A percentile compares a stretch with the other conserved stretches of the same genome.
These are phyloP conservation scores for Cylindricascospora bacillispora DNA, from an alignment of 1,139 yeast species.

Conservation along the genomic window DNA sequence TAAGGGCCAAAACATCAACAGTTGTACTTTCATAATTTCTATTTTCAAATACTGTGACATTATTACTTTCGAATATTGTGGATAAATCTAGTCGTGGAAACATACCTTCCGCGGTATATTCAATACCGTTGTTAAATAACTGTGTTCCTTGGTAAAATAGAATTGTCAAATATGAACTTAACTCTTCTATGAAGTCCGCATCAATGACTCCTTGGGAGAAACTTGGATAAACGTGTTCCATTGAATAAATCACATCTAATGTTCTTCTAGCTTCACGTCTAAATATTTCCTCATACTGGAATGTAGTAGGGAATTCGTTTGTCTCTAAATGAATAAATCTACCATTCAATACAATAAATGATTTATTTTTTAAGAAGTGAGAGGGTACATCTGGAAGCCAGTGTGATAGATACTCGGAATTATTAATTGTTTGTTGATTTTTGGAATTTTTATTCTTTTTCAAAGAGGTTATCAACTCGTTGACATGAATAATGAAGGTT, in stretches of 20 bases:
- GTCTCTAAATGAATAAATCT: constrained; percentile 18
- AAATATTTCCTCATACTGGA: constrained; percentile 36
- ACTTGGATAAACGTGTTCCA: constrained; percentile 12
- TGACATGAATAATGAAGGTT: background rate
- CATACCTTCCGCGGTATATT: constrained; percentile 18
- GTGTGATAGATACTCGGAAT: constrained; percentile 4
- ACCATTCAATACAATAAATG: constrained; percentile 22
- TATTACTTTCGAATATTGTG: constrained; percentile 23
- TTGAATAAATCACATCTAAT: constrained; percentile 32
- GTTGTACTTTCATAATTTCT: constrained; percentile 14
- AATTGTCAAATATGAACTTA: constrained; percentile 31
- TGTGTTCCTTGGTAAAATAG: constrained; percentile 32
- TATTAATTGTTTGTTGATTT: background rate
- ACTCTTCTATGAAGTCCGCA: constrained; percentile 28
- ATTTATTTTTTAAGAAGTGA: constrained; percentile 5
- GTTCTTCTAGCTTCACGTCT: constrained; percentile 43
- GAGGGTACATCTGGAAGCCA: constrained; percentile 20
- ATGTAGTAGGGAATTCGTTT: constrained; percentile 19
- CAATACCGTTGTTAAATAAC: constrained; percentile 30
- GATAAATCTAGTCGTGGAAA: constrained; percentile 31
- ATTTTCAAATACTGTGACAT: constrained; percentile 24
- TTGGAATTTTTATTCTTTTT: constrained; percentile 2
- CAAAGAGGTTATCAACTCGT: constrained; percentile 1
- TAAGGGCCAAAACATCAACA: constrained; percentile 42
- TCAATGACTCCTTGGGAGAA: constrained; percentile 12